Percentiles rank a stretch among this genome's conserved stretches.
Conservation (phyloP, 768 basidiomycete species). For the Panaeolus cyanescens region DNA sequence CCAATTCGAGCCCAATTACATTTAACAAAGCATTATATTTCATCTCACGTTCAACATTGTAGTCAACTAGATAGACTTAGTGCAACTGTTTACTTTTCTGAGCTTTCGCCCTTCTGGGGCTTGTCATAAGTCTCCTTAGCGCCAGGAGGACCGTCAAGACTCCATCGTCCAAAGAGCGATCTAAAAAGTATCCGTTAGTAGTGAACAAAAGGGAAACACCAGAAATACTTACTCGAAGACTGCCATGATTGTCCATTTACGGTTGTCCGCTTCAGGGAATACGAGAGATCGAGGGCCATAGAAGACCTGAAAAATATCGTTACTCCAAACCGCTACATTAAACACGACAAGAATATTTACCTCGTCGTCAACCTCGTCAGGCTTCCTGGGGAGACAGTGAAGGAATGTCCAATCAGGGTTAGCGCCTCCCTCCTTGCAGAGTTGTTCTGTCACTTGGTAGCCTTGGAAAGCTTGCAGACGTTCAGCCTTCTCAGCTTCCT, state of each 20-base stretch:
- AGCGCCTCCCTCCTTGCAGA: constrained; percentile 81
- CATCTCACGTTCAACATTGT: not conserved
- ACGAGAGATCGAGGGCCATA: constrained; percentile 91
- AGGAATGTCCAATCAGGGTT: constrained; percentile 91
- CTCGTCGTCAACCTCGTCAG: constrained; percentile 94
- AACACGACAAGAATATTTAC: constrained; percentile 33
- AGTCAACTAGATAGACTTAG: too few relatives aligned
- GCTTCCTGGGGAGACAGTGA: constrained; percentile 93
- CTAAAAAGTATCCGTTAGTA: not conserved
- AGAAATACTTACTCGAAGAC: constrained; percentile 72
- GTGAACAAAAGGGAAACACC: constrained; percentile 4
- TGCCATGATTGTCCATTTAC: constrained; percentile 97
- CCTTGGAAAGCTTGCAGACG: constrained; percentile 86
- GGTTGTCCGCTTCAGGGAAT: constrained; percentile 94
- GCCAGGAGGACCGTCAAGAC: not conserved
- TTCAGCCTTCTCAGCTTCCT: constrained; percentile 90
- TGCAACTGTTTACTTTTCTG: not conserved
- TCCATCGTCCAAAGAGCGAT: constrained; percentile 3
- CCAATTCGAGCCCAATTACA: not conserved
- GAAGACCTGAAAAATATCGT: constrained; percentile 62
- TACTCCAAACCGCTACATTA: not conserved
- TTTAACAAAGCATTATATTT: not conserved
- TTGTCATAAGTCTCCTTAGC: not conserved
- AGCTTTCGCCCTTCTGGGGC: not conserved
- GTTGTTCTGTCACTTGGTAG: constrained; percentile 90